phyloP scores from a whole-genome alignment of 805 yeast genomes.

The Wickerhamomyces kurtzmanii region DNA sequence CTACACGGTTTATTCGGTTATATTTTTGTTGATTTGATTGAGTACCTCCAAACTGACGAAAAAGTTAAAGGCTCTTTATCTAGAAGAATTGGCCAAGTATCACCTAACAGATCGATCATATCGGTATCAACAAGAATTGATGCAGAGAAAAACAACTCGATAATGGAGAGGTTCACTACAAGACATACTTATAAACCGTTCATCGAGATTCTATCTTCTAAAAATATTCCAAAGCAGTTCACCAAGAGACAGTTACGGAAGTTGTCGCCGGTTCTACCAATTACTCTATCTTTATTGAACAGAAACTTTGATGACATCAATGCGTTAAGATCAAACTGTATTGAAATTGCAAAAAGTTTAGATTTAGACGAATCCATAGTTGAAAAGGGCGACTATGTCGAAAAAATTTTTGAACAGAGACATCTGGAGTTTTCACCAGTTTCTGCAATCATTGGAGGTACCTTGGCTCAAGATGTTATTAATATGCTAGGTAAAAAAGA shows the following conservation, averaged over 20 bases:
- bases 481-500: conserved; percentile 70
- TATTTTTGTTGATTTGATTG: conserved; percentile 68
- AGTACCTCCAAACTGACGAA: conserved; percentile 46
- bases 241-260: conserved; percentile 31
- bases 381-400: conserved; percentile 26
- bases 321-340: conserved; percentile 19
- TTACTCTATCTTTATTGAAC: too few species aligned
- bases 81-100: conserved; percentile 41
- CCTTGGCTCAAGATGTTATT: conserved; percentile 82
- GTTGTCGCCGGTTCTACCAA: conserved; percentile 43
- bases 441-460: conserved; percentile 84
- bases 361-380: conserved; percentile 31
- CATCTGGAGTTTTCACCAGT: conserved; percentile 69
- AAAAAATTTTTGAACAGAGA: conserved; percentile 34
- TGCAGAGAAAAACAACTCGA: conserved; percentile 25
- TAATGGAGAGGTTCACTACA: conserved; percentile 25
- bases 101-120: conserved; percentile 31
- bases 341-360: conserved; percentile 23
- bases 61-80: conserved; percentile 36
- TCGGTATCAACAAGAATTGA: conserved; percentile 22
- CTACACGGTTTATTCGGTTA: conserved; percentile 79
- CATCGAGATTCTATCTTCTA: conserved; percentile 19
- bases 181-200: conserved; percentile 27
- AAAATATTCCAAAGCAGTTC: conserved; percentile 12
- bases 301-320: conserved; percentile 12